Conservation (phyloP, 176 grass and related monocot genomes). For the Musa itinerans region DNA sequence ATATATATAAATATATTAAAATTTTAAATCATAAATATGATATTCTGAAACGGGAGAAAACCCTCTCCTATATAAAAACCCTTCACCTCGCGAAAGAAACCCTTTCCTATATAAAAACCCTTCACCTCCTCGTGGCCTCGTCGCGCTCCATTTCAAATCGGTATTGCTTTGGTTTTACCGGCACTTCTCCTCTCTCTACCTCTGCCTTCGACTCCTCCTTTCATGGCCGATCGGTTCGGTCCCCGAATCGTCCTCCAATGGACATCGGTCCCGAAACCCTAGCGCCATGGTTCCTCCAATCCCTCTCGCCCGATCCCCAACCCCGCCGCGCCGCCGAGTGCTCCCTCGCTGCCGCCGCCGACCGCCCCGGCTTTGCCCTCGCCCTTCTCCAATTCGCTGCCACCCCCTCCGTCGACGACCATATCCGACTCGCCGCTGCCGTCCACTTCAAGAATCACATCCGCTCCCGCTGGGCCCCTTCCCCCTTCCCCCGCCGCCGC, state of each 20-base stretch:
- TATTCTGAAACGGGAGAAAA: no score
- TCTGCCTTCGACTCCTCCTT: no score
- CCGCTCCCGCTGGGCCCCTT: slow-evolving; percentile 50
- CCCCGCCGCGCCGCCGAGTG: slow-evolving; percentile 61
- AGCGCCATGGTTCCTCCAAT: slow-evolving; percentile 66
- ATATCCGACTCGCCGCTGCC: slow-evolving; percentile 52
- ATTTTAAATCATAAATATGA: no score
- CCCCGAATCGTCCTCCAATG: not conserved
- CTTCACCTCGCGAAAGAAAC: no score
- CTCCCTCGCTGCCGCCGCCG: slow-evolving; percentile 35
- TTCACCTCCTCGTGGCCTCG: no score
- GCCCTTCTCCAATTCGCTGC: slow-evolving; percentile 54
- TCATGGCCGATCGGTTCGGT: no score
- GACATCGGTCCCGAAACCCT: slow-evolving; percentile 36
- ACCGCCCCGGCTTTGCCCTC: slow-evolving; percentile 48
- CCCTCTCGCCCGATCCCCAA: slow-evolving; percentile 52
- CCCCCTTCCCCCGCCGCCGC: not conserved
- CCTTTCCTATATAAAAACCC: no score
- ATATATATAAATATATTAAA: no score
- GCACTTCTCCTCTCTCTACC: no score
- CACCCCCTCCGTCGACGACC: slow-evolving; percentile 36
- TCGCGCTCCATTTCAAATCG: no score
- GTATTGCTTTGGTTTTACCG: no score
- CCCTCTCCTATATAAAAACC: no score
- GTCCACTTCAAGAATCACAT: slow-evolving; percentile 89